Evolutionary conservation across 331 rosid species (phyloP).

Genomic region (Erythrophleum ivorense): DNA sequence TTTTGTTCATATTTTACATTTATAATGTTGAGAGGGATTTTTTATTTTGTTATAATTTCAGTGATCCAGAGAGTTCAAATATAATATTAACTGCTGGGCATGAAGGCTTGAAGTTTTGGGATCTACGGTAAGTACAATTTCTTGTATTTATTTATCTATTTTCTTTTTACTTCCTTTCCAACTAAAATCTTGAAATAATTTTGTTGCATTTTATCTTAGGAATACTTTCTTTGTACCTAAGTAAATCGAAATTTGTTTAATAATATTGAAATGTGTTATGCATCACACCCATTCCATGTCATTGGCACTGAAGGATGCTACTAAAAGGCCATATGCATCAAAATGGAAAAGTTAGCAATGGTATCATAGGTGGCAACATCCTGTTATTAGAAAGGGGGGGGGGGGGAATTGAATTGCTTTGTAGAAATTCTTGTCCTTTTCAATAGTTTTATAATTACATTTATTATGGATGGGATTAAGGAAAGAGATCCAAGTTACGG

Average conservation of each 20-base stretch:
- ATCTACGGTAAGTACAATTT: conserved; percentile 63
- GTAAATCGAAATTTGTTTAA: background rate
- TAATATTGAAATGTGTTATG: conserved; percentile 6
- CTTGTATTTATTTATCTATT: conserved; percentile 9
- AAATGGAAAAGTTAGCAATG: background rate
- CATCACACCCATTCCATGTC: background rate
- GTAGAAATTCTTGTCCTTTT: background rate
- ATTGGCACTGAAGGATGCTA: background rate
- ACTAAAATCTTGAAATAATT: conserved; percentile 17
- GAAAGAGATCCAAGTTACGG: too few species aligned
- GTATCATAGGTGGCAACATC: background rate
- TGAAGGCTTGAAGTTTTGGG: conserved; percentile 95
- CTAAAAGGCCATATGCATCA: background rate
- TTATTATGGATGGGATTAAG: background rate
- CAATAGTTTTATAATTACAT: background rate
- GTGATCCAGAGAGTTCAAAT: conserved; percentile 74
- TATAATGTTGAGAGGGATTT: conserved; percentile 6
- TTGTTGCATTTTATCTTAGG: conserved; percentile 28
- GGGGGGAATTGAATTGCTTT: background rate
- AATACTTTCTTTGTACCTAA: background rate
- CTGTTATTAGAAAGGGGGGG: background rate
- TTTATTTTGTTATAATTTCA: conserved; percentile 45
- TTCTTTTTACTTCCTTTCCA: conserved; percentile 19
- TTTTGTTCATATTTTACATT: conserved; percentile 28
- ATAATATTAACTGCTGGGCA: conserved; percentile 85